Evolutionary conservation across 1,284 basidiomycete species (phyloP), one percentile per base, ranked within the genome.

Genomic region (Tilletia setariae): DNA sequence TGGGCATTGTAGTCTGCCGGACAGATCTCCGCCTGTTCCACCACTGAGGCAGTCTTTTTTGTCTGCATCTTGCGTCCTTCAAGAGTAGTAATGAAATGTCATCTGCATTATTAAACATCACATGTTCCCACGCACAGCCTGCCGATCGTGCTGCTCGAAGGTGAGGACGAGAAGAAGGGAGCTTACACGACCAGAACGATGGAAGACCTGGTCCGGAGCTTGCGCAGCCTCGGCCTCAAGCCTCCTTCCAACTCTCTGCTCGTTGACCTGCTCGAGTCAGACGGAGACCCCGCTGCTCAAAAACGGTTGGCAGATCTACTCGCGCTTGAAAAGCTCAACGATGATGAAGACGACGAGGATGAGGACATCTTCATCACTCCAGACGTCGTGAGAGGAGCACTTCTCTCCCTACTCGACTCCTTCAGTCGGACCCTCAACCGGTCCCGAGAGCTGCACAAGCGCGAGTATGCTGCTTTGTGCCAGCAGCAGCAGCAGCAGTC

Each of bases 1-100:
- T 80, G 68, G 70, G 71, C 68, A 82, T 82, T 59, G 79, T 81
- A 46, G 78, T 81, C 9, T 80, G 76, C 32, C 74, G 79, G 65
- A 82, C 80, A 63, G 72, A 76, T 61, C 66, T 79, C 23, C 79
- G 80, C 62, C 76, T 82, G 28, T 82, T 82, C 80, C 80, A 82
- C 70, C 80, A 82, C 74, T 82, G 42, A 67, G 42, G 30, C 6
- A 59, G 53, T 6, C 23, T 11, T n/a, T 19, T 59, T 8, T 49
- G 11, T 49, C 16, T 25, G 23, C 16, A 49, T 8, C 23, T 49
- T 49, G 35, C 35, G 11, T 40, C 35, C 35, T 40, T 40, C 35
- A 40, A 40, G 11, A 11, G 35, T 4, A 40, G 35, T 40, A 40
- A 40, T 40, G 35, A 40, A 40, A 6, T 11, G 35, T 40, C 35